Percentiles rank a stretch among this genome's conserved stretches.
Evolutionary conservation across 2,329 filamentous ascomycete species (phyloP).

Genomic region (Chaetoscypha palmicola): DNA sequence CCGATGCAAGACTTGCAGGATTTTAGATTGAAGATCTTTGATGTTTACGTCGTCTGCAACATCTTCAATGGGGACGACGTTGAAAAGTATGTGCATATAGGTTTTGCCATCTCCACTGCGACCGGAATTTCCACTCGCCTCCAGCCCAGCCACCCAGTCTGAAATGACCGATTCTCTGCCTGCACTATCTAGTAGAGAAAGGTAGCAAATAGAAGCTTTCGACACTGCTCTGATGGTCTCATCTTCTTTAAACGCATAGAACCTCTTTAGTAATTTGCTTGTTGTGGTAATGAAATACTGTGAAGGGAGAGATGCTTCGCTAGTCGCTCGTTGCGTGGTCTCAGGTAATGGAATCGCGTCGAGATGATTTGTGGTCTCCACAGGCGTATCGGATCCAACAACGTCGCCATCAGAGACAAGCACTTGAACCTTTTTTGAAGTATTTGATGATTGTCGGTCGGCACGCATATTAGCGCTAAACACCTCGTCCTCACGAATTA

Average conservation of each 20-base stretch:
- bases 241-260: slow-evolving; percentile 37
- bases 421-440: no score
- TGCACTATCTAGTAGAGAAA: slow-evolving; percentile 37
- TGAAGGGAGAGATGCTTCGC: not conserved
- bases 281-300: not conserved
- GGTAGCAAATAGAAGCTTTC: slow-evolving; percentile 43
- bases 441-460: no score
- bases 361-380: no score
- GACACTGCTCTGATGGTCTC: slow-evolving; percentile 45
- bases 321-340: not conserved
- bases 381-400: no score
- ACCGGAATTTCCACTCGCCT: slow-evolving; percentile 26
- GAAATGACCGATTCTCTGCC: slow-evolving; percentile 36
- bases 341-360: no score
- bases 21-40: slow-evolving; percentile 11
- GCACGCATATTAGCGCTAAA: no score
- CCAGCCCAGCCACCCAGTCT: slow-evolving; percentile 42
- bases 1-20: slow-evolving; percentile 39
- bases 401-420: no score
- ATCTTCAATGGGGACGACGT: slow-evolving; percentile 10
- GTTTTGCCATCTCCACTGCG: slow-evolving; percentile 34
- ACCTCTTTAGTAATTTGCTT: slow-evolving; percentile 36
- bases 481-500: no score
- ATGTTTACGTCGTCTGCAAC: not conserved
- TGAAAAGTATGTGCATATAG: slow-evolving; percentile 44